phyloP scores from a whole-genome alignment of 1,284 basidiomycete genomes.

The Chalciporus sp. region DNA sequence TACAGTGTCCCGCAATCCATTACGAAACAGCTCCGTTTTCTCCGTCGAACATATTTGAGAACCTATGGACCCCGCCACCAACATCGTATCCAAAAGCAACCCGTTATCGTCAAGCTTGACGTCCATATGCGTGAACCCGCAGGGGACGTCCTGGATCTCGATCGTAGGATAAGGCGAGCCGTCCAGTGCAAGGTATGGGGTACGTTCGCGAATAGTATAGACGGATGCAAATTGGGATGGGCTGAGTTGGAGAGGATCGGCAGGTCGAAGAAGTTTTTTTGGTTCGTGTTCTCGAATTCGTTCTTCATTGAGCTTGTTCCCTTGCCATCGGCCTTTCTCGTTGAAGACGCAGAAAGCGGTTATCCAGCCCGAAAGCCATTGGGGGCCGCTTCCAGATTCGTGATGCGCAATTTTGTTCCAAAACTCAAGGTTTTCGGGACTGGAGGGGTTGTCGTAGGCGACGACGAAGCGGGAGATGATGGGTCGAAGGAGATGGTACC shows the following conservation, averaged over 20 bases:
- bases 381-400: slow-evolving; percentile 28
- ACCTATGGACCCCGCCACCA: slow-evolving; percentile 46
- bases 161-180: slow-evolving; percentile 40
- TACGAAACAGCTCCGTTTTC: slow-evolving; percentile 32
- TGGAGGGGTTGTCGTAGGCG: slow-evolving; percentile 38
- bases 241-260: slow-evolving; percentile 30
- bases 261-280: slow-evolving; percentile 35
- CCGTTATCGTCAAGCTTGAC: slow-evolving; percentile 43
- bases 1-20: slow-evolving; percentile 34
- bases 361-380: slow-evolving; percentile 41
- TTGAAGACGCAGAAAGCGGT: slow-evolving; percentile 44
- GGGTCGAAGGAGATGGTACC: slow-evolving; percentile 43
- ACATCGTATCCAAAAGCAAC: slow-evolving; percentile 30
- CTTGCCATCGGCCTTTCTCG: slow-evolving; percentile 37
- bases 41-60: slow-evolving; percentile 36
- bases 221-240: slow-evolving; percentile 32
- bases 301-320: slow-evolving; percentile 33
- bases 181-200: slow-evolving; percentile 36
- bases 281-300: slow-evolving; percentile 32
- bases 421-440: slow-evolving; percentile 36
- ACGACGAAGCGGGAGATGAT: slow-evolving; percentile 39
- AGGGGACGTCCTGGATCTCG: slow-evolving; percentile 34
- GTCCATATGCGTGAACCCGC: slow-evolving; percentile 40
- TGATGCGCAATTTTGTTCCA: slow-evolving; percentile 40
- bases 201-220: slow-evolving; percentile 30